Evolutionary conservation across 1,284 basidiomycete species (phyloP).

Genomic region (Afroboletus lepidellus): DNA sequence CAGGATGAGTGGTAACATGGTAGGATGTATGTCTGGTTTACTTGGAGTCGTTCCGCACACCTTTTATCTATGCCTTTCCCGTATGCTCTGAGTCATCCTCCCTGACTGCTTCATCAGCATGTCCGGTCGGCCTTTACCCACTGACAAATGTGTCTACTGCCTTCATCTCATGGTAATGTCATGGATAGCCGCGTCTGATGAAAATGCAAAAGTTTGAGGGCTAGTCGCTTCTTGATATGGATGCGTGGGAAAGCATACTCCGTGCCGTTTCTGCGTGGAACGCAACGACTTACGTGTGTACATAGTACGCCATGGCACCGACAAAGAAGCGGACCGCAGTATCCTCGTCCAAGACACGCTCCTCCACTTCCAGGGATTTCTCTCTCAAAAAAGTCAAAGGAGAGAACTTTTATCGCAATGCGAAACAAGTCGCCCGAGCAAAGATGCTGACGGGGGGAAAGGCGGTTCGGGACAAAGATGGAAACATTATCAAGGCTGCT

Average conservation of each 20-base stretch:
- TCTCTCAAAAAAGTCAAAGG: constrained; percentile 78
- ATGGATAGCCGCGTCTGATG: not conserved
- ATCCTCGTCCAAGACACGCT: constrained; percentile 48
- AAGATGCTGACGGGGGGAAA: constrained; percentile 93
- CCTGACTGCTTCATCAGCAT: not conserved
- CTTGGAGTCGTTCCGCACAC: no score
- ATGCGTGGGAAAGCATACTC: constrained; percentile 14
- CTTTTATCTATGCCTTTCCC: constrained; percentile 1
- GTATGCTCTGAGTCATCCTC: not conserved
- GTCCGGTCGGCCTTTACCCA: not conserved
- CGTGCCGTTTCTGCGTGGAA: not conserved
- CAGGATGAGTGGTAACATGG: constrained; percentile 26
- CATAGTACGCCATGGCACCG: constrained; percentile 49
- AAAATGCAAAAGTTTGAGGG: not conserved
- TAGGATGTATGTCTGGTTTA: not conserved
- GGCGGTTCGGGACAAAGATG: constrained; percentile 83
- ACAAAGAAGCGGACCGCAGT: constrained; percentile 43
- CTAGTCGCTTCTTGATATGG: not conserved
- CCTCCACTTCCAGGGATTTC: constrained; percentile 50
- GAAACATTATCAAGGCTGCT: constrained; percentile 88
- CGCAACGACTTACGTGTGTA: not conserved
- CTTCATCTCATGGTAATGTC: not conserved
- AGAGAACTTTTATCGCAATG: constrained; percentile 93
- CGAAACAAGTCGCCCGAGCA: constrained; percentile 76
- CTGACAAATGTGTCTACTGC: not conserved